Evolutionary conservation across 148 eudicot species (phyloP).

Genomic region (Diospyros kaki): DNA sequence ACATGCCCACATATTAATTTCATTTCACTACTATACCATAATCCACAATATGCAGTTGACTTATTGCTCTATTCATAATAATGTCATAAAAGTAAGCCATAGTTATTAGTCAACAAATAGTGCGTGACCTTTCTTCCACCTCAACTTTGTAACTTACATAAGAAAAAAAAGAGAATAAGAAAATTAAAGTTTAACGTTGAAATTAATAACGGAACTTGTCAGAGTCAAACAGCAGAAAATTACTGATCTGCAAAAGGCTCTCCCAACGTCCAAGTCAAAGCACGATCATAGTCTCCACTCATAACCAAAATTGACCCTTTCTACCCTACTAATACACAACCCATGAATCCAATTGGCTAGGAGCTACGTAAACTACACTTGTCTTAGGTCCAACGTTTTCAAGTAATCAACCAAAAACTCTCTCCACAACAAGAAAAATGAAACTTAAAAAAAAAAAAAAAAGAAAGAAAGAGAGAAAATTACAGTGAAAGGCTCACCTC

Average conservation of each 20-base stretch:
- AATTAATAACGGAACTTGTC: not conserved
- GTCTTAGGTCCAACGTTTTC: not conserved
- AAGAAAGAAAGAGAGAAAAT: not conserved
- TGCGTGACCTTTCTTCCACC: too few species aligned
- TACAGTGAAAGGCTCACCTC: conserved; percentile 41
- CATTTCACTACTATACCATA: not conserved
- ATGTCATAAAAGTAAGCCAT: not conserved
- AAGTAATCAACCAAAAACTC: not conserved
- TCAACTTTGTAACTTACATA: too few species aligned
- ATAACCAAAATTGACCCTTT: not conserved
- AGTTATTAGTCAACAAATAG: not conserved
- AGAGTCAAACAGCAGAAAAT: not conserved
- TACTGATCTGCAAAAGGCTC: not conserved
- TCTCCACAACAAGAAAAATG: not conserved
- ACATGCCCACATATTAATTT: not conserved
- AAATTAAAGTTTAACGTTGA: not conserved
- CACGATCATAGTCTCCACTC: conserved; percentile 9
- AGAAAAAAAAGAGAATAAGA: not conserved
- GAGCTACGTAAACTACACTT: not conserved
- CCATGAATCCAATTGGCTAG: not conserved
- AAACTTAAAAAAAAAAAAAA: too few species aligned
- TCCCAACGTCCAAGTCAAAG: conserved; percentile 8
- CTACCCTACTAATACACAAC: not conserved
- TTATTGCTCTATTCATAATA: not conserved
- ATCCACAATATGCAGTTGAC: not conserved